Evolutionary conservation across 2,329 filamentous ascomycete species (phyloP).

Genomic region (Dactylellina leptospora): DNA sequence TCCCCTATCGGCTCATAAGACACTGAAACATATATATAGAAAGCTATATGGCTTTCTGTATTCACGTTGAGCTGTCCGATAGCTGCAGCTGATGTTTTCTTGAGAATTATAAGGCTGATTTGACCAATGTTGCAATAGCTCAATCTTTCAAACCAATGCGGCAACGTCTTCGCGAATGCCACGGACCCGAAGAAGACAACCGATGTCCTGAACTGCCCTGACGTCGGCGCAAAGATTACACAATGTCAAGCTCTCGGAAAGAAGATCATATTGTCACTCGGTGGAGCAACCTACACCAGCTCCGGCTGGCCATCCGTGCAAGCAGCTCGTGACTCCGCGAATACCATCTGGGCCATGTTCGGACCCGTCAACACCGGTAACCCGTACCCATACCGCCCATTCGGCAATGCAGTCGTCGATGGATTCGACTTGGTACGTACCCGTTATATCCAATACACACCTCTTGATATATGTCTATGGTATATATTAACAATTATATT

Average conservation of each 20-base stretch:
- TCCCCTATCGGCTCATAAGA: not conserved
- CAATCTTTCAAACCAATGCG: conserved; percentile 49
- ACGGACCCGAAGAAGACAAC: conserved; percentile 32
- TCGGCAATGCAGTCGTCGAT: conserved; percentile 72
- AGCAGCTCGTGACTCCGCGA: conserved; percentile 67
- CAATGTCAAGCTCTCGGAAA: conserved; percentile 72
- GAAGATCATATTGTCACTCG: conserved; percentile 76
- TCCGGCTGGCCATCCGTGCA: conserved; percentile 55
- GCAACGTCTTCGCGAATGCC: conserved; percentile 13
- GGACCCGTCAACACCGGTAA: conserved; percentile 62
- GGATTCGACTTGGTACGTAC: conserved; percentile 74
- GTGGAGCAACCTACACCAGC: conserved; percentile 75
- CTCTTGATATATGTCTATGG: not conserved
- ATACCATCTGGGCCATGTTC: conserved; percentile 75
- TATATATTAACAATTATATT: not conserved
- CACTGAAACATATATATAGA: conserved; percentile 6
- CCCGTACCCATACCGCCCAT: conserved; percentile 69
- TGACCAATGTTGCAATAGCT: conserved; percentile 13
- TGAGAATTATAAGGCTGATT: conserved; percentile 16
- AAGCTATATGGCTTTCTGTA: not conserved
- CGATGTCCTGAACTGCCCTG: conserved; percentile 34
- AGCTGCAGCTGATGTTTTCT: conserved; percentile 6
- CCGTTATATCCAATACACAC: too few relatives aligned
- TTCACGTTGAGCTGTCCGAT: too few relatives aligned
- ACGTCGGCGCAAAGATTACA: conserved; percentile 51